Base-by-base conservation (phyloP, 116 monocot species). In the Cymodocea nodosa region DNA sequence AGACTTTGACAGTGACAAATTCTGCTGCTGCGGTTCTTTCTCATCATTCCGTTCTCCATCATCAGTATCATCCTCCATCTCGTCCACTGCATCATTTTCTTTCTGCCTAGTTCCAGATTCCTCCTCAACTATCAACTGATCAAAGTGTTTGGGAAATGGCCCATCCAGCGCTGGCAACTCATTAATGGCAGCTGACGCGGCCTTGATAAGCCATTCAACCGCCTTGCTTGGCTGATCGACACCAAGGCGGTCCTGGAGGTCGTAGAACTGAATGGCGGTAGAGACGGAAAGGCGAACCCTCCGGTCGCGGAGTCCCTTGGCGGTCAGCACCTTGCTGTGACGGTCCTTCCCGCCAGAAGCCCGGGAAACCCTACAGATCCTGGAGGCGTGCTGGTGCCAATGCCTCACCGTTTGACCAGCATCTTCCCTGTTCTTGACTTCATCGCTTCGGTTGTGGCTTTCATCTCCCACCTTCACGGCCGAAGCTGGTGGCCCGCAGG, bases 331-430 rank as follows among this genome's bases (percentile, higher is more conserved):
- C 76, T 98, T 98, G 82, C 98, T 98, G 78, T 98, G 98, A 9
- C 98, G 81, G 64, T 98, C 98, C 57, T 98, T 98, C n/a, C 98
- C 98, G 2, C 98, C 98, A 14, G 92, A 89, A 24, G 98, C 92
- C 0, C 89, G 71, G 4, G 98, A 92, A 35, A 98, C 89, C 4
- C 98, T 68, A 25, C 76, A 84, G 55, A 98, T 98, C 72, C 98
- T 75, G 12, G 97, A 91, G 4, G 90, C 77, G 0, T 76, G 71
- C n/a, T n/a, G n/a, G 50, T 79, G 80, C 59, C 64, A 17, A 56
- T 51, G 39, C 35, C 19, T 20, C 40, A 30, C 68, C 18, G 72
- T 77, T 18, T 51, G 74, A 35, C 73, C 81, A 0, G 76, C 71
- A 0, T 76, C 73, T 5, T 70, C 71, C 0, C 75, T 71, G 14